These are phyloP conservation scores for Coniophora puteana DNA, from an alignment of 1,284 basidiomycete species.

Conservation along the genomic window DNA sequence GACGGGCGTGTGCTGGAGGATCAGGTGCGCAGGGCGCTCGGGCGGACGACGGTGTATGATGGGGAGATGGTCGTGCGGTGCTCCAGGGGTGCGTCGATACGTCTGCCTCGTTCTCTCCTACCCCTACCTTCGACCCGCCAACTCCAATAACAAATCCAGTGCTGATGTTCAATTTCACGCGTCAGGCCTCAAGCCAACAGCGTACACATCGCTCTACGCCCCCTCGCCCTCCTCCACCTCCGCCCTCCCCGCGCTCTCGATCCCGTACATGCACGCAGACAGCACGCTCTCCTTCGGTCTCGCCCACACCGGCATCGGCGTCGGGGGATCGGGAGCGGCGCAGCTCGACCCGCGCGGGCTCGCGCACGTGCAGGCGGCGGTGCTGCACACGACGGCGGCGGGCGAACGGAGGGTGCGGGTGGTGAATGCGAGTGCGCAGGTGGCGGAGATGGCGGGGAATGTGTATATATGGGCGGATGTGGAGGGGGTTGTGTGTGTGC, in stretches of 20 bases:
- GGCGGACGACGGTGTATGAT: conserved; percentile 78
- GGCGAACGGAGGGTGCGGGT: conserved; percentile 87
- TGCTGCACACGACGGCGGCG: conserved; percentile 79
- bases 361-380: conserved; percentile 87
- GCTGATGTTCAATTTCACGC: too few relatives aligned
- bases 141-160: too few relatives aligned
- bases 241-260: conserved; percentile 60
- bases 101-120: too few relatives aligned
- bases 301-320: too few relatives aligned
- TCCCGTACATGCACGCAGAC: conserved; percentile 28
- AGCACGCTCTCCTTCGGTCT: neutral
- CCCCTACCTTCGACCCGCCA: too few relatives aligned
- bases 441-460: conserved; percentile 83
- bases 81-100: conserved; percentile 87
- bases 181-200: conserved; percentile 1
- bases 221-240: conserved; percentile 73
- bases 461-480: conserved; percentile 93
- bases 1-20: conserved; percentile 69
- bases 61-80: conserved; percentile 83
- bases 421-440: conserved; percentile 81
- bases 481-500: conserved; percentile 76
- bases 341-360: conserved; percentile 76
- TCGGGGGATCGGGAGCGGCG: too few relatives aligned
- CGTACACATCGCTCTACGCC: conserved; percentile 4
- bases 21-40: conserved; percentile 71